Evolutionary conservation across 192 early-diverging fungal species (phyloP), one percentile per base, ranked within the genome.

Genomic region (Podila epicladia): DNA sequence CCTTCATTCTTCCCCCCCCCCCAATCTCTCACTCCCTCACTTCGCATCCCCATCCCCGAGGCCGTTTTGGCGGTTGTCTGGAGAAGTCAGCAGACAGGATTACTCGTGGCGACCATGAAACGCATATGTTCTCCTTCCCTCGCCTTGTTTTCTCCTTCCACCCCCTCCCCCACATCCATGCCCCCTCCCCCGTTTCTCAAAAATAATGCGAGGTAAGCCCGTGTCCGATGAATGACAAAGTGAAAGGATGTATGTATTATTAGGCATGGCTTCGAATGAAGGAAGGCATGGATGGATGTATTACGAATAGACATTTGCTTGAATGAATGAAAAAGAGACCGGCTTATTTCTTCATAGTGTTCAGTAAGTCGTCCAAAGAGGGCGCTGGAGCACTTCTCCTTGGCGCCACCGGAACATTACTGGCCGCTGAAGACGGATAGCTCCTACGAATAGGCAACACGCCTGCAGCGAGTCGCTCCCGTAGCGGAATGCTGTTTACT

Each of bases 401-500:
- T 13, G 61, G 67, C 3, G 58, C 57, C 1, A n/a, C 37, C 50
- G 58, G 58, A 11, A 41, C 37, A 26, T 33, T 7, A 7, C 41
- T 15, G 6, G 35, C 53, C 28, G 33, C 53, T 20, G 58, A 37
- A 17, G 76, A 72, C 0, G 76, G 76, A 26, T 72, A 72, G 19
- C 71, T 72, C 49, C 50, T 72, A 19, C 71, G 60, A 32, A 80
- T 73, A 17, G 77, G 77, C 6, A 69, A 58, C 6, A 73, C 71
- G 15, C 59, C 35, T 8, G 77, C 69, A 24, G 77, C 77, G 20
- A 80, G 71, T 28, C 77, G 61, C 5, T 80, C 77, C 15, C 77
- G 50, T 24, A 67, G 6, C 6, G 76, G 70, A n/a, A 79, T 37
- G n/a, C 67, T 64, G 28, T 67, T 55, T 45, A 33, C 29, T 58